Evolutionary conservation across 768 basidiomycete genomes (phyloP).

Genomic region (Calocera cornea): DNA sequence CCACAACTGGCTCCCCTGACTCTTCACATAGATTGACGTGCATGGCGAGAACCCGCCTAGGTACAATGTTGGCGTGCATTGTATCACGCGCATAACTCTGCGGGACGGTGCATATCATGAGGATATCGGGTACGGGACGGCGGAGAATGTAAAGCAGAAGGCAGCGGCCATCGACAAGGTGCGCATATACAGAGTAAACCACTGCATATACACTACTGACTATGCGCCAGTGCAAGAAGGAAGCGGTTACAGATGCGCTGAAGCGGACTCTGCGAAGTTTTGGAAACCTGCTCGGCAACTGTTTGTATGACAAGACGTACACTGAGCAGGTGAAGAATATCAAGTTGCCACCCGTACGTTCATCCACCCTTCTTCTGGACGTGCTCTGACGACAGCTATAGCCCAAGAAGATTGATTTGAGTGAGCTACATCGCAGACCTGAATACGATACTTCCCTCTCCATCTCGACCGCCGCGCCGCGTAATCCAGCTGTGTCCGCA

Average conservation of each 20-base stretch:
- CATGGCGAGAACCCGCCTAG: constrained; percentile 45
- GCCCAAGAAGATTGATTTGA: constrained; percentile 8
- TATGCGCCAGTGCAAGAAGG: constrained; percentile 79
- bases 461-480: neutral
- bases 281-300: constrained; percentile 90
- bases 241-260: constrained; percentile 87
- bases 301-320: constrained; percentile 91
- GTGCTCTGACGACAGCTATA: neutral
- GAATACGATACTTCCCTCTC: constrained; percentile 8
- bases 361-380: neutral
- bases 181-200: constrained; percentile 15
- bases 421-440: constrained; percentile 11
- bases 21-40: constrained; percentile 47
- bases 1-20: neutral
- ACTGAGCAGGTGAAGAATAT: constrained; percentile 75
- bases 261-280: constrained; percentile 87
- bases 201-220: neutral
- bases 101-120: constrained; percentile 83
- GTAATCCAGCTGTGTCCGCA: neutral
- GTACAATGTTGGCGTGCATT: constrained; percentile 64
- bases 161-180: constrained; percentile 86
- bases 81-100: constrained; percentile 75
- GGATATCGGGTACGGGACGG: constrained; percentile 80
- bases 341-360: constrained; percentile 66
- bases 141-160: constrained; percentile 78